Evolutionary conservation across 176 grass and related monocot genomes (phyloP), one percentile per base, ranked within the genome.

Genomic region (Puccinellia tenuiflora): DNA sequence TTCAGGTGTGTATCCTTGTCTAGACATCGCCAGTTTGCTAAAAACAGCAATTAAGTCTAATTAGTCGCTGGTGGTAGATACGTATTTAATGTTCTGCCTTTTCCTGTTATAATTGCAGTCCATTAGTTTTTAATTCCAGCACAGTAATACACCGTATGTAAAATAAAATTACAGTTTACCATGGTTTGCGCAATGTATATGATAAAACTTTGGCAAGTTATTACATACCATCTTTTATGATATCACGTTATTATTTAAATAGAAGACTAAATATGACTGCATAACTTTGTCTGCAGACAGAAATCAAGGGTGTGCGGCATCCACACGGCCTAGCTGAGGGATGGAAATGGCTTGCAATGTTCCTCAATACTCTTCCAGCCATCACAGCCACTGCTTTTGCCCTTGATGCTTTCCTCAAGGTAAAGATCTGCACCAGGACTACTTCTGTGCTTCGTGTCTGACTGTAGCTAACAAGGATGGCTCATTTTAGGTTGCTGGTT

Each of bases 301-400:
- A 98, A 90, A 90, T 93, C 50, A 85, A 86, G 51, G 91, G 96
- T 31, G 20, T 92, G 5, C 80, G 33, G 14, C 90, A 95, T 91
- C 88, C 92, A 34, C 88, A 95, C 70, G 96, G 96, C 59, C 88
- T 98, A 87, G 84, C 88, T 12, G 89, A 95, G 76, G 92, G 91
- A 69, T 98, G 92, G 96, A 89, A 65, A 75, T 98, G 96, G 96
- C 91, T 98, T 51, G 92, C 89, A 0, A 85, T 84, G 88, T 95
- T 91, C 68, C 87, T 95, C 45, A 98, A 98, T 73, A 21, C 81
- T 79, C 91, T 98, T 16, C 92, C 96, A 65, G 90, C 83, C 66
- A 91, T 85, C 34, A 86, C 87, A 88, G 75, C 87, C 45, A 98
- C 87, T 35, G 92, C 91, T 33, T 83, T 26, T 79, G 96, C 96